Base-by-base conservation (phyloP, 116 monocot species). In the Phalaenopsis hybrid region DNA sequence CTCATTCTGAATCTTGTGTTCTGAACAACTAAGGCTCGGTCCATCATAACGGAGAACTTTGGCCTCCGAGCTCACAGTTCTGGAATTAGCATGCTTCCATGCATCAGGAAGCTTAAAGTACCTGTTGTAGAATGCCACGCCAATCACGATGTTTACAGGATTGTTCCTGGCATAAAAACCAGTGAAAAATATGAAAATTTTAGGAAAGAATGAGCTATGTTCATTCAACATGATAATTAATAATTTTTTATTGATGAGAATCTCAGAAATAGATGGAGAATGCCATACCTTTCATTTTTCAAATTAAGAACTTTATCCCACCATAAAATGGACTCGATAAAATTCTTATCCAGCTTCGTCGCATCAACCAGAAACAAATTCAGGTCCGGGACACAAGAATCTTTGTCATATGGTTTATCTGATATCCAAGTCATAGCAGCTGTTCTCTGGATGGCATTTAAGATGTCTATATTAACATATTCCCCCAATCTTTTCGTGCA, bases 391-490 rank as follows among this genome's bases (percentile, higher is more conserved):
- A 82, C 44, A 77, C 93, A 95, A 43, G 88, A 85, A 87, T 84
- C 76, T 34, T 48, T 76, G 80, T 91, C 86, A 63, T 96, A 96
- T 41, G 87, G 90, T 81, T 90, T 83, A 31, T 85, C 61, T 1
- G 91, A 90, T 13, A 96, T 80, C 91, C 90, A 96, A 25, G 78
- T 76, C 55, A 92, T 91, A 44, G 88, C 89, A 80, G 86, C 87
- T 57, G 93, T 88, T 76, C 93, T 87, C 70, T 90, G 96, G 70
- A 96, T 88, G 31, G 93, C 91, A 86, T 90, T 91, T 12, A 96
- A 37, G 80, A 92, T 50, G 74, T 90, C 86, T 43, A 92, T 83
- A 74, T 83, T 86, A 41, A 90, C 79, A 84, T 83, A 82, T 79
- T 89, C 86, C 20, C 89, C 88, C 73, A 94, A 82, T 46, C 31